A percentile compares a stretch with the other conserved stretches of the same genome.
Evolutionary conservation across 2,329 filamentous ascomycete genomes (phyloP).

Genomic region (Dactylellina haptotyla): DNA sequence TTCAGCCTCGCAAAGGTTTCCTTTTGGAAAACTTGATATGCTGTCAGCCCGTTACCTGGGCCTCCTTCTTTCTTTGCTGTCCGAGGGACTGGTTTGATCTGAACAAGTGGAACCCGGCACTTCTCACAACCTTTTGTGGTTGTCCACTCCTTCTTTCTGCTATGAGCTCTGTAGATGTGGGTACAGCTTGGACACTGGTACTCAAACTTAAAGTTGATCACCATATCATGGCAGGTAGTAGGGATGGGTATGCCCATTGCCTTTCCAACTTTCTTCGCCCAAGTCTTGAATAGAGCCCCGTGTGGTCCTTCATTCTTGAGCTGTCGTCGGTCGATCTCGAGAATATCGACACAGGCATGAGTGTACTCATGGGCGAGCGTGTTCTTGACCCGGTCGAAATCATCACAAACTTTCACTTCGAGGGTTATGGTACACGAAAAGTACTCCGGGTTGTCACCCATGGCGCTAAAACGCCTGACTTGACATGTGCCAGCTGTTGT

Average conservation of each 20-base stretch:
- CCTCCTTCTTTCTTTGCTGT: constrained; percentile 34
- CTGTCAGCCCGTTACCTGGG: constrained; percentile 5
- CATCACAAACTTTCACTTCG: constrained; percentile 46
- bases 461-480: constrained; percentile 5
- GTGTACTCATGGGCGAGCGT: constrained; percentile 46
- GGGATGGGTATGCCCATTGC: constrained; percentile 44
- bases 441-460: not conserved
- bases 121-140: constrained; percentile 37
- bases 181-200: constrained; percentile 35
- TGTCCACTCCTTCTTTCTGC: constrained; percentile 39
- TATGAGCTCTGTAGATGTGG: constrained; percentile 39
- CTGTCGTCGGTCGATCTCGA: constrained; percentile 37
- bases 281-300: constrained; percentile 30
- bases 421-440: constrained; percentile 39
- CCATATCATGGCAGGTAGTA: constrained; percentile 26
- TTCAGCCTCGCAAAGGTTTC: constrained; percentile 48
- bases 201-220: constrained; percentile 50
- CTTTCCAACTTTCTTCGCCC: constrained; percentile 45
- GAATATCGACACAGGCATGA: constrained; percentile 48
- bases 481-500: constrained; percentile 43
- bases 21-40: constrained; percentile 43
- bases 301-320: constrained; percentile 37
- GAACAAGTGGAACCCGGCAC: constrained; percentile 30
- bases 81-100: constrained; percentile 45
- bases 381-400: constrained; percentile 26